A percentile compares a stretch with the other conserved stretches of the same genome.
Conservation (phyloP, 2,329 filamentous ascomycete genomes). For the Leptosphaerulina australis region DNA sequence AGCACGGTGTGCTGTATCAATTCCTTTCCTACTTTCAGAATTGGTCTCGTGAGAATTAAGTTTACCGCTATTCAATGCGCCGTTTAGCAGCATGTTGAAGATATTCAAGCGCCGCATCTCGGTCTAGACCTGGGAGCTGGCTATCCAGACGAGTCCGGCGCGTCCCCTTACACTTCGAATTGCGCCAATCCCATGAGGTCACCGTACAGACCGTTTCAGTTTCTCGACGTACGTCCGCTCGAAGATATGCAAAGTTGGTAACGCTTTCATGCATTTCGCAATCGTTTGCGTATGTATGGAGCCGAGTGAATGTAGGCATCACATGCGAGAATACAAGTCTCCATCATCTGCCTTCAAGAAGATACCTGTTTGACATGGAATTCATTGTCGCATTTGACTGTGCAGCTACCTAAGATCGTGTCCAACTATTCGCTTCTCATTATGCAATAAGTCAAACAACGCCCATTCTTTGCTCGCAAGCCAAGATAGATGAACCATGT, state of each 20-base stretch:
- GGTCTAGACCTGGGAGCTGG: slow-evolving; percentile 20
- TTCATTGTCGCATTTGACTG: slow-evolving; percentile 17
- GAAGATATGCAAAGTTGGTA: background rate
- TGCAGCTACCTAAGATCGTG: slow-evolving; percentile 18
- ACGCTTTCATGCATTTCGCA: background rate
- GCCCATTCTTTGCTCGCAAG: slow-evolving; percentile 24
- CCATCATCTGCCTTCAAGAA: background rate
- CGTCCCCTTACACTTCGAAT: slow-evolving; percentile 16
- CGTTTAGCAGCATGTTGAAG: slow-evolving; percentile 1
- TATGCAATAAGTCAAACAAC: slow-evolving; percentile 42
- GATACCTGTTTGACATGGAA: background rate
- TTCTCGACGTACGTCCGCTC: background rate
- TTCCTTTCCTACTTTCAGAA: background rate
- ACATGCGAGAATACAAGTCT: background rate
- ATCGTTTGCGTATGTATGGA: background rate
- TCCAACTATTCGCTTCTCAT: slow-evolving; percentile 27
- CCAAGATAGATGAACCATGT: slow-evolving; percentile 13
- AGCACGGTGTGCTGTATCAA: background rate
- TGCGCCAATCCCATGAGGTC: slow-evolving; percentile 17
- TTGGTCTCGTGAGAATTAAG: too few relatives aligned
- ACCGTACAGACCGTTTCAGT: slow-evolving; percentile 7
- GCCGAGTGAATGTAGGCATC: background rate
- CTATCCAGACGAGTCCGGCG: slow-evolving; percentile 19
- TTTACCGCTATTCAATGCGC: background rate
- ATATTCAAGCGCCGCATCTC: slow-evolving; percentile 3